A percentile compares a stretch with the other conserved stretches of the same genome.
phyloP scores from a whole-genome alignment of 2,329 filamentous ascomycete genomes.

The Atkinsonella hypoxylon region DNA sequence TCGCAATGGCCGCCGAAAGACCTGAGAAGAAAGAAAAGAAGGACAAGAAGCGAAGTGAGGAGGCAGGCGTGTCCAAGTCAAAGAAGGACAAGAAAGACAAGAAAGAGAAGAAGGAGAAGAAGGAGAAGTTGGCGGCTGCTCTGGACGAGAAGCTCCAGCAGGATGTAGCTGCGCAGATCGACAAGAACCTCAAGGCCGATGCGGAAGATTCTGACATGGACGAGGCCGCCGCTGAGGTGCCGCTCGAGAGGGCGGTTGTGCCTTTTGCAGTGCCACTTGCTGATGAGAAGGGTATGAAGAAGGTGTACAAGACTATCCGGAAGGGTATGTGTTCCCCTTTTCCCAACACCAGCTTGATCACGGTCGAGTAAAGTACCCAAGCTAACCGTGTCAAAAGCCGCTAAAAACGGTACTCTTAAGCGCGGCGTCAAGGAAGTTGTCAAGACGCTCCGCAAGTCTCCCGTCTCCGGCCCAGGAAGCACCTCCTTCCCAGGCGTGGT shows the following conservation, averaged over 20 bases:
- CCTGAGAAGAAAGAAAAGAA: conserved; percentile 43
- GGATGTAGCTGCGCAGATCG: conserved; percentile 32
- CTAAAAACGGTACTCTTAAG: conserved; percentile 90
- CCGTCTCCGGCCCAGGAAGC: conserved; percentile 52
- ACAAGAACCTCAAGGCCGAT: conserved; percentile 24
- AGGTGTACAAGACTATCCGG: conserved; percentile 44
- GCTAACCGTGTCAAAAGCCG: conserved; percentile 44
- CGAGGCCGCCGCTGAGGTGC: conserved; percentile 26
- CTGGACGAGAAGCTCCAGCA: conserved; percentile 55
- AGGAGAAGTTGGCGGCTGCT: conserved; percentile 56
- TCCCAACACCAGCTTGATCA: background rate
- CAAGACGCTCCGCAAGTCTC: conserved; percentile 92
- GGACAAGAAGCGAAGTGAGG: conserved; percentile 47
- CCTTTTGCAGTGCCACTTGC: conserved; percentile 75
- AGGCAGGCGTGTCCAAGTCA: conserved; percentile 39
- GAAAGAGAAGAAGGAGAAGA: conserved; percentile 59
- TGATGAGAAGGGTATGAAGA: conserved; percentile 63
- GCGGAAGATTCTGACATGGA: conserved; percentile 34
- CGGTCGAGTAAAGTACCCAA: background rate
- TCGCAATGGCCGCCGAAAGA: conserved; percentile 35
- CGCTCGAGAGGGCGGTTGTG: conserved; percentile 50
- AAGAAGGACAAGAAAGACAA: conserved; percentile 44
- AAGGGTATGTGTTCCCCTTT: conserved; percentile 32
- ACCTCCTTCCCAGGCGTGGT: conserved; percentile 61
- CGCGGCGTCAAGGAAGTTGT: conserved; percentile 98